Conservation (phyloP, 1,139 yeast species). For the Meyerozyma guilliermondii region DNA sequence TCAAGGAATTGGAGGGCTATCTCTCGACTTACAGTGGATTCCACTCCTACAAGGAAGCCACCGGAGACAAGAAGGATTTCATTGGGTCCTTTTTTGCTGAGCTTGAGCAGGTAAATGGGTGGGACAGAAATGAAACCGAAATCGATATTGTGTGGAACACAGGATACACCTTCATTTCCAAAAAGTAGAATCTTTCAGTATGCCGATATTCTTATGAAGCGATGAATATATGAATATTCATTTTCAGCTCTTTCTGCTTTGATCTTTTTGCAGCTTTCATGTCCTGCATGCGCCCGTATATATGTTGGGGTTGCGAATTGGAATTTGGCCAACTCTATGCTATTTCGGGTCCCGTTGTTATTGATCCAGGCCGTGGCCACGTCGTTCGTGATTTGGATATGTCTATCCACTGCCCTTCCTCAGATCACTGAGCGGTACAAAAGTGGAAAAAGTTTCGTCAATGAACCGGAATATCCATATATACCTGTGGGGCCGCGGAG, state of each 20-base stretch:
- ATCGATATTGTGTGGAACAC: conserved; percentile 36
- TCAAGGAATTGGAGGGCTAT: conserved; percentile 26
- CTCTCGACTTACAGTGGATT: conserved; percentile 35
- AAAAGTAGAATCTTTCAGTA: no score
- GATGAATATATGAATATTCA: background rate
- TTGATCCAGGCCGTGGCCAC: conserved; percentile 11
- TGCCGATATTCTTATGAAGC: background rate
- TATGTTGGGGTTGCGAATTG: background rate
- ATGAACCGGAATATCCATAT: background rate
- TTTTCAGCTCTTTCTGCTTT: no score
- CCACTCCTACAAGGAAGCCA: conserved; percentile 27
- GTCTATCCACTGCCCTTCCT: conserved; percentile 37
- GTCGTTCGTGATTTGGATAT: conserved; percentile 34
- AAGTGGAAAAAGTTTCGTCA: background rate
- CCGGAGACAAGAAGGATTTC: conserved; percentile 20
- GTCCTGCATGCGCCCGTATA: background rate
- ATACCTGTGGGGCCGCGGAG: background rate
- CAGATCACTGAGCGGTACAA: conserved; percentile 27
- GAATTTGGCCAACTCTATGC: conserved; percentile 11
- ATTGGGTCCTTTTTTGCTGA: conserved; percentile 19
- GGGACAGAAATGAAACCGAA: conserved; percentile 25
- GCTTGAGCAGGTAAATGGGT: conserved; percentile 23
- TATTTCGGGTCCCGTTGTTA: conserved; percentile 14
- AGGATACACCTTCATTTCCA: conserved; percentile 34
- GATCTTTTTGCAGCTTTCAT: no score